A percentile compares a stretch with the other conserved stretches of the same genome.
Evolutionary conservation across 2,329 filamentous ascomycete species (phyloP).

Genomic region (Penicillium occitanis): DNA sequence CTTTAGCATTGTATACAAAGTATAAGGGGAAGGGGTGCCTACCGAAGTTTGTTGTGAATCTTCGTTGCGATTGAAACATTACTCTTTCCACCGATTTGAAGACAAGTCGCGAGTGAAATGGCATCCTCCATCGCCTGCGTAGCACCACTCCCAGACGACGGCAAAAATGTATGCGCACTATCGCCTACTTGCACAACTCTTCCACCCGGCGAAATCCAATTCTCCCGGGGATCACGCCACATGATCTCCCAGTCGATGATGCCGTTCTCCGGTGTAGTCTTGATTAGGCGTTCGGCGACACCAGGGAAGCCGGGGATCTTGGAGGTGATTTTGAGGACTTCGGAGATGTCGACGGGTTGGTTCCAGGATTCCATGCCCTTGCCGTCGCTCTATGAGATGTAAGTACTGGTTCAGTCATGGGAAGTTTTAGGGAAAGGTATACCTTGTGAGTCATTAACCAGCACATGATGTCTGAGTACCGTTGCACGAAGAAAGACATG

Average conservation of each 20-base stretch:
- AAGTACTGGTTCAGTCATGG: not conserved
- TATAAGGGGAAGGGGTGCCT: not conserved
- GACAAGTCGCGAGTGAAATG: slow-evolving; percentile 48
- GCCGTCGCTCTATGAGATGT: slow-evolving; percentile 7
- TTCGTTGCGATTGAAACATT: slow-evolving; percentile 21
- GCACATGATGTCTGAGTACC: slow-evolving; percentile 14
- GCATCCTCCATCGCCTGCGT: slow-evolving; percentile 54
- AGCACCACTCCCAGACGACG: slow-evolving; percentile 50
- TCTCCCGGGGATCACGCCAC: slow-evolving; percentile 20
- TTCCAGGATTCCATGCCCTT: slow-evolving; percentile 12
- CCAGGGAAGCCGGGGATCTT: slow-evolving; percentile 6
- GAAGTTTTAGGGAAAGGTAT: not conserved
- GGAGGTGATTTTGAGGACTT: slow-evolving; percentile 9
- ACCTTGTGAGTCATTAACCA: slow-evolving; percentile 18
- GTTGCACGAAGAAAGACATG: slow-evolving; percentile 15
- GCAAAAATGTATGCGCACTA: slow-evolving; percentile 53
- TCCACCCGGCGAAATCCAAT: slow-evolving; percentile 42
- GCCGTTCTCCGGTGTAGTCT: slow-evolving; percentile 2
- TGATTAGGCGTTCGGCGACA: slow-evolving; percentile 10
- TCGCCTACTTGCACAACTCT: slow-evolving; percentile 52
- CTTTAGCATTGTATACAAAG: not conserved
- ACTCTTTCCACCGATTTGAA: slow-evolving; percentile 30
- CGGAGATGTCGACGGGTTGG: slow-evolving; percentile 7
- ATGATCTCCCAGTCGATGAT: slow-evolving; percentile 18
- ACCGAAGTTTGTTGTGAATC: slow-evolving; percentile 25